Conservation (phyloP, 2,329 filamentous ascomycete species). For the Cladophialophora immunda region DNA sequence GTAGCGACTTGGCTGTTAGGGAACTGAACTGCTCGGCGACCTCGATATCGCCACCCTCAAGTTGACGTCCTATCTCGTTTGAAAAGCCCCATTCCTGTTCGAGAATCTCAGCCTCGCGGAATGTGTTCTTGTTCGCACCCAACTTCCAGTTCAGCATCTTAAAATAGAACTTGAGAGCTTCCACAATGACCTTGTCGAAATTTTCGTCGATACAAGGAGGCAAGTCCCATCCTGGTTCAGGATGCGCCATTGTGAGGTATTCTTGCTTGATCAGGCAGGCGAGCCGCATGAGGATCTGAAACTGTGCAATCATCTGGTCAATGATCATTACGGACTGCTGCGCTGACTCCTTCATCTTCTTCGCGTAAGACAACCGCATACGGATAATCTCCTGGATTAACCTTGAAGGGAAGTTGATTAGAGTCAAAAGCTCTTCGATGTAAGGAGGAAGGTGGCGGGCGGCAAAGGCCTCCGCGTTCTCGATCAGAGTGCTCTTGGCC, state of each 20-base stretch:
- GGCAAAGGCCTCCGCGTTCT: conserved; percentile 83
- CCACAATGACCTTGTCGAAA: conserved; percentile 89
- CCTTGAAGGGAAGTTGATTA: conserved; percentile 96
- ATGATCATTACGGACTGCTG: conserved; percentile 93
- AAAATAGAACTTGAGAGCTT: conserved; percentile 97
- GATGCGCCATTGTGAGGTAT: conserved; percentile 82
- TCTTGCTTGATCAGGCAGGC: conserved; percentile 92
- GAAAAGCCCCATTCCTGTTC: conserved; percentile 99
- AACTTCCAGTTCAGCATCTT: conserved; percentile 98
- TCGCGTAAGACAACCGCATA: conserved; percentile 87
- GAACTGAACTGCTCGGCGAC: conserved; percentile 95
- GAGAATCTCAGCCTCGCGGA: conserved; percentile 96
- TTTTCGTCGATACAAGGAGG: conserved; percentile 96
- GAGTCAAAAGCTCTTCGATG: conserved; percentile 91
- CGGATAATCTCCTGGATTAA: conserved; percentile 97
- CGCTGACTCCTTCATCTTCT: conserved; percentile 92
- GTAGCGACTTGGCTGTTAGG: conserved; percentile 90
- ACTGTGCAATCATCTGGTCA: conserved; percentile 97
- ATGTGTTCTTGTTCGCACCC: conserved; percentile 96
- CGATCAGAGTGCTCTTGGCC: conserved; percentile 88
- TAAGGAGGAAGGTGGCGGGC: conserved; percentile 93
- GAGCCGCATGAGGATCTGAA: conserved; percentile 89
- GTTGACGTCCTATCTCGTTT: conserved; percentile 87
- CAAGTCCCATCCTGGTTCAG: conserved; percentile 92
- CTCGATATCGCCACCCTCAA: conserved; percentile 94